Evolutionary conservation across 768 basidiomycete species (phyloP).

Genomic region (Astraeus odoratus): DNA sequence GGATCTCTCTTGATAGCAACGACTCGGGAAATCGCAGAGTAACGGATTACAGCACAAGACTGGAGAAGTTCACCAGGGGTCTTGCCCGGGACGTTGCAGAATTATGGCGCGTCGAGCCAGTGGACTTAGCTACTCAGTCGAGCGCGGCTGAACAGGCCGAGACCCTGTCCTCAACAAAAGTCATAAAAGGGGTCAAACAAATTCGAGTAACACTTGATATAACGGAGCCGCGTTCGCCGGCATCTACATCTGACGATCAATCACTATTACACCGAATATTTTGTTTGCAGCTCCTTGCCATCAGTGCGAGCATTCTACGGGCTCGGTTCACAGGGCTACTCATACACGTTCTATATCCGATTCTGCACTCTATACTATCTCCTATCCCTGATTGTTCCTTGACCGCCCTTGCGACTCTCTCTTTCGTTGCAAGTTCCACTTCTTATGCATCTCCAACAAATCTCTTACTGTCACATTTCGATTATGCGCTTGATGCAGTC

Average conservation of each 20-base stretch:
- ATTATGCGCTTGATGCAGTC: conserved; percentile 90
- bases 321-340: conserved; percentile 67
- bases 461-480: conserved; percentile 88
- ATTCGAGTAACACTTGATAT: conserved; percentile 56
- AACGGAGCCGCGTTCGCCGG: conserved; percentile 24
- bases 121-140: conserved; percentile 17
- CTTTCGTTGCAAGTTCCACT: conserved; percentile 61
- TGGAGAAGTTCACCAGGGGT: conserved; percentile 59
- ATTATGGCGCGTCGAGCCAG: conserved; percentile 54
- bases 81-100: conserved; percentile 60
- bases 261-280: conserved; percentile 62
- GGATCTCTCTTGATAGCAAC: conserved; percentile 34
- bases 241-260: conserved; percentile 35
- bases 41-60: conserved; percentile 33
- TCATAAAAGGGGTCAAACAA: conserved; percentile 56
- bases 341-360: conserved; percentile 74
- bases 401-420: conserved; percentile 70
- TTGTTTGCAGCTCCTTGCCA: conserved; percentile 67
- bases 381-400: conserved; percentile 57
- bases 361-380: conserved; percentile 82
- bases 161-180: conserved; percentile 44
- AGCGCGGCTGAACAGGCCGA: conserved; percentile 22
- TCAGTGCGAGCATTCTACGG: conserved; percentile 65
- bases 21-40: conserved; percentile 3
- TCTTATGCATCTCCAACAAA: conserved; percentile 89